These are phyloP conservation scores for Neohortaea acidophila DNA, from an alignment of 495 filamentous ascomycete genomes.

Conservation along the genomic window DNA sequence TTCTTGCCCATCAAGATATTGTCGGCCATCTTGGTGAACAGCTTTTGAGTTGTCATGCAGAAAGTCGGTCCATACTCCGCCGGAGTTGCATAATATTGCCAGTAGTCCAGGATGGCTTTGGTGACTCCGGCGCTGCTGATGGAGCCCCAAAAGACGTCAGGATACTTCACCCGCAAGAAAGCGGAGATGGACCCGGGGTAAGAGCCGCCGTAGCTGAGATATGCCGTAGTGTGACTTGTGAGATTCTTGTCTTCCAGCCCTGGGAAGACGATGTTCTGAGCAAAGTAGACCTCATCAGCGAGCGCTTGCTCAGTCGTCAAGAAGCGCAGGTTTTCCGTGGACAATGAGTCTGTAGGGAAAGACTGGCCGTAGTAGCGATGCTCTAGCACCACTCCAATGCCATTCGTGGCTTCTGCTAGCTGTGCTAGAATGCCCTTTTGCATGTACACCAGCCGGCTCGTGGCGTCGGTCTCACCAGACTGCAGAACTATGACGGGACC, in stretches of 20 bases:
- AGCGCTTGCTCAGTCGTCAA: constrained; percentile 61
- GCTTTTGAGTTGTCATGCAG: constrained; percentile 42
- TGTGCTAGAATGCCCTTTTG: constrained; percentile 54
- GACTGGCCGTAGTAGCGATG: constrained; percentile 59
- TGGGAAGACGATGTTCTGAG: constrained; percentile 45
- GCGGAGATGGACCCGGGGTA: constrained; percentile 62
- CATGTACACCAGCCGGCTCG: constrained; percentile 43
- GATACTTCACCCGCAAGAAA: constrained; percentile 53
- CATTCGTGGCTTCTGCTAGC: constrained; percentile 46
- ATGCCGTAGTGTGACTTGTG: constrained; percentile 42
- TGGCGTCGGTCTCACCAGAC: constrained; percentile 46
- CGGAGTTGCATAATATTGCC: constrained; percentile 54
- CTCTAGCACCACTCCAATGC: constrained; percentile 61
- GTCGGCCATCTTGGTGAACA: constrained; percentile 47
- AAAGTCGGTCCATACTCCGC: constrained; percentile 38
- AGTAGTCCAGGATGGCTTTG: constrained; percentile 55
- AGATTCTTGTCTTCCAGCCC: constrained; percentile 47
- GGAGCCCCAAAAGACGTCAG: constrained; percentile 51
- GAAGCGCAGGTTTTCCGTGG: constrained; percentile 52
- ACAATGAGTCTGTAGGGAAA: constrained; percentile 42
- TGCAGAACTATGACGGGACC: constrained; percentile 59
- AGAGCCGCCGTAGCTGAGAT: constrained; percentile 58
- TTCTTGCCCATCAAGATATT: constrained; percentile 44
- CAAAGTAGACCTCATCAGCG: constrained; percentile 59
- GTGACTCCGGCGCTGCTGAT: constrained; percentile 60